Evolutionary conservation across 208 protist species (phyloP).

Genomic region (Angomonas ambiguus): DNA sequence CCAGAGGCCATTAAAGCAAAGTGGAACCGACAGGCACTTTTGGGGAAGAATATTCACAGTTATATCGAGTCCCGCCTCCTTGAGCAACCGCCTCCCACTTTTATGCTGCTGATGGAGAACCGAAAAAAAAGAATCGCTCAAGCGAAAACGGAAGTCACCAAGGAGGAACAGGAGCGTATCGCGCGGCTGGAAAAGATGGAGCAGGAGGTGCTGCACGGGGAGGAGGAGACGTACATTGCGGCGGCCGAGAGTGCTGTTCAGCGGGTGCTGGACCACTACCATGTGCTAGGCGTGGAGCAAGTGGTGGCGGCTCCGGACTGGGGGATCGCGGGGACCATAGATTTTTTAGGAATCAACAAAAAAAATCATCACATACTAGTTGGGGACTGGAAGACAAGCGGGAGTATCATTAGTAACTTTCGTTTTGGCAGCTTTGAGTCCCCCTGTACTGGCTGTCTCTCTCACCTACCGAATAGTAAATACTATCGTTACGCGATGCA

Average conservation of each 20-base stretch:
- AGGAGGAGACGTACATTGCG: conserved; percentile 59
- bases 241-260: conserved; percentile 63
- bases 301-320: conserved; percentile 56
- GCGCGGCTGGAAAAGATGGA: conserved; percentile 13
- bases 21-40: conserved; percentile 73
- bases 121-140: conserved; percentile 13
- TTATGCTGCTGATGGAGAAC: conserved; percentile 45
- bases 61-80: conserved; percentile 78
- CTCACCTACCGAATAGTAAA: conserved; percentile 81
- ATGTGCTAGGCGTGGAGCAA: conserved; percentile 65
- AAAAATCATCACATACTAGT: conserved; percentile 53
- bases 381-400: conserved; percentile 88
- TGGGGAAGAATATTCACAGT: conserved; percentile 87
- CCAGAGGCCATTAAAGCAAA: conserved; percentile 42
- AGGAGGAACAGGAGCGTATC: background rate
- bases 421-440: conserved; percentile 77
- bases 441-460: conserved; percentile 55
- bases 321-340: conserved; percentile 77
- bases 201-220: conserved; percentile 61
- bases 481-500: conserved; percentile 85
- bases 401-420: conserved; percentile 63
- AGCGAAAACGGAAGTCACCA: background rate
- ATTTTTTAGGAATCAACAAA: conserved; percentile 75
- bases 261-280: conserved; percentile 37
- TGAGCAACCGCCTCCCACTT: conserved; percentile 58